These are phyloP conservation scores for Lodderomyces theae DNA, from an alignment of 1,139 yeast genomes.

Conservation along the genomic window DNA sequence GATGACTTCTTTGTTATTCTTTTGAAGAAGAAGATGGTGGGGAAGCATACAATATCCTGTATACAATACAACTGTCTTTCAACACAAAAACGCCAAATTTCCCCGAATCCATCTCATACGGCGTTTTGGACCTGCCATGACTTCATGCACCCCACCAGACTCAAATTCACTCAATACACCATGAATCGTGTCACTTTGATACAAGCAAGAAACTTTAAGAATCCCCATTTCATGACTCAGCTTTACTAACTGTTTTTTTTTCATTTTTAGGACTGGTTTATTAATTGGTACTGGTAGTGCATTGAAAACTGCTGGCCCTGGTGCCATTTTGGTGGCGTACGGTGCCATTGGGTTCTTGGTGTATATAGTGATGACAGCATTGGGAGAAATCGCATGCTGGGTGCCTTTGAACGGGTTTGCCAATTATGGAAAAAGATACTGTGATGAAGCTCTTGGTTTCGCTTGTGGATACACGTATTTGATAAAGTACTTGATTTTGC, in stretches of 20 bases:
- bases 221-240: too few relatives aligned
- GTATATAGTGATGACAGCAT: slow-evolving; percentile 65
- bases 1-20: too few relatives aligned
- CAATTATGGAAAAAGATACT: slow-evolving; percentile 65
- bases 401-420: slow-evolving; percentile 73
- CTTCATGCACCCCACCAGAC: too few relatives aligned
- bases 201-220: too few relatives aligned
- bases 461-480: slow-evolving; percentile 69
- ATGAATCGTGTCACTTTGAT: too few relatives aligned
- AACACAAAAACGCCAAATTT: background rate
- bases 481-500: slow-evolving; percentile 54
- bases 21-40: background rate
- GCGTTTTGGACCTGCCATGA: too few relatives aligned
- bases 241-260: slow-evolving; percentile 15
- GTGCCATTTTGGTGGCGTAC: slow-evolving; percentile 60
- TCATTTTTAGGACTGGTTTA: slow-evolving; percentile 56
- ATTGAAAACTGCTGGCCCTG: slow-evolving; percentile 66
- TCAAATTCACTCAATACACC: too few relatives aligned
- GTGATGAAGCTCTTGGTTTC: slow-evolving; percentile 69
- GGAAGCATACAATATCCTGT: background rate
- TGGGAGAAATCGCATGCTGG: slow-evolving; percentile 76
- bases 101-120: too few relatives aligned
- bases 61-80: background rate
- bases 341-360: slow-evolving; percentile 61
- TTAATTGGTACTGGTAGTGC: slow-evolving; percentile 71